A percentile compares a stretch with the other conserved stretches of the same genome.
phyloP scores from a whole-genome alignment of 2,329 filamentous ascomycete genomes.

The Cladosporium sphaerospermum region DNA sequence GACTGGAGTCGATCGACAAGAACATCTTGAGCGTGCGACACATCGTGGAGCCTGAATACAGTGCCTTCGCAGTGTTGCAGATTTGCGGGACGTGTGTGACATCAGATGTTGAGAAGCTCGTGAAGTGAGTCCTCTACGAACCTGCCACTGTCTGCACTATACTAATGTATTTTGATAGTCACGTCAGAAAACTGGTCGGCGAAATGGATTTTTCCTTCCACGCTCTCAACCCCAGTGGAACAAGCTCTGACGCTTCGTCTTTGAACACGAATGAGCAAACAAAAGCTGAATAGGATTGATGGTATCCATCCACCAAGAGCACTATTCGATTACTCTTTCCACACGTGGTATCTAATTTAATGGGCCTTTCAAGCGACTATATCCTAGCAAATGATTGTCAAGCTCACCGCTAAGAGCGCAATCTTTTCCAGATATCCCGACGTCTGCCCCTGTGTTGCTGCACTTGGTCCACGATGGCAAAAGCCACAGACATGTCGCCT shows the following conservation, averaged over 20 bases:
- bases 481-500: no score
- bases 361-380: no score
- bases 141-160: slow-evolving; percentile 46
- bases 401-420: no score
- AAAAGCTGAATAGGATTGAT: not conserved
- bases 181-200: slow-evolving; percentile 59
- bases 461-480: no score
- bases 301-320: no score
- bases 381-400: no score
- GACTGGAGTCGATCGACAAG: slow-evolving; percentile 52
- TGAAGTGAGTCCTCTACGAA: slow-evolving; percentile 49
- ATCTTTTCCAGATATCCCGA: no score
- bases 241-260: slow-evolving; percentile 8
- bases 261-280: not conserved
- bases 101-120: slow-evolving; percentile 59
- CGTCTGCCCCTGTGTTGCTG: no score
- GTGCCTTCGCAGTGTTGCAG: slow-evolving; percentile 67
- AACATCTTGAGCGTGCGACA: slow-evolving; percentile 59
- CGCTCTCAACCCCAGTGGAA: slow-evolving; percentile 37
- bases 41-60: slow-evolving; percentile 57
- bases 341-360: no score
- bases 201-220: slow-evolving; percentile 67
- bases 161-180: slow-evolving; percentile 21
- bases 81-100: slow-evolving; percentile 63
- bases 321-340: no score